phyloP scores from a whole-genome alignment of 2,329 filamentous ascomycete species.

The Hymenoscyphus fraxineus region DNA sequence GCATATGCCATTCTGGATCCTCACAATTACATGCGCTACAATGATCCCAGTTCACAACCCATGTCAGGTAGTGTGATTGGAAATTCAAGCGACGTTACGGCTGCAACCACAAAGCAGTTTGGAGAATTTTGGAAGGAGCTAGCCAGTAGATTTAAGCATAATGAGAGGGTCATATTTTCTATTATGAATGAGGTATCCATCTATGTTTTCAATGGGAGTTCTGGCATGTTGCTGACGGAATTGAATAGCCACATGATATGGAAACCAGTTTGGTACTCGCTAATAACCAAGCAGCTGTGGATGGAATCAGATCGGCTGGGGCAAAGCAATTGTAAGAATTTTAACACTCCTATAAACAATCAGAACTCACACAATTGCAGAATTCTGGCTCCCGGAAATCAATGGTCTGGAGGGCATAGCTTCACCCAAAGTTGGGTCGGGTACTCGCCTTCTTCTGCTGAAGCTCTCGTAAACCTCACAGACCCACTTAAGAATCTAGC shows the following conservation, averaged over 20 bases:
- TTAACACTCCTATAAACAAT: neutral
- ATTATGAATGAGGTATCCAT: slow-evolving; percentile 57
- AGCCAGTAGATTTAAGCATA: slow-evolving; percentile 43
- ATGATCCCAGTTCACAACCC: slow-evolving; percentile 47
- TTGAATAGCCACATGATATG: slow-evolving; percentile 46
- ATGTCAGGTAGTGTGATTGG: slow-evolving; percentile 48
- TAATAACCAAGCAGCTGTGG: slow-evolving; percentile 47
- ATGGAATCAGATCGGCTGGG: slow-evolving; percentile 41
- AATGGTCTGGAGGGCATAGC: slow-evolving; percentile 46
- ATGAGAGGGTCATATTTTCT: slow-evolving; percentile 56
- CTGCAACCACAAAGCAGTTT: slow-evolving; percentile 46
- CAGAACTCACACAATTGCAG: slow-evolving; percentile 6
- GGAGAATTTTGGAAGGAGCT: slow-evolving; percentile 47
- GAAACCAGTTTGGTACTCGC: slow-evolving; percentile 41
- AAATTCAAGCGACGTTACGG: slow-evolving; percentile 41
- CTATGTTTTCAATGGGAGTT: neutral
- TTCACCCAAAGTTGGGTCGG: slow-evolving; percentile 41
- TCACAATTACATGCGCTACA: slow-evolving; percentile 54
- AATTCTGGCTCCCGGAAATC: slow-evolving; percentile 47
- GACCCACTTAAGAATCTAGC: slow-evolving; percentile 47
- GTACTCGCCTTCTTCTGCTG: slow-evolving; percentile 38
- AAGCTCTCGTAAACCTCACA: slow-evolving; percentile 40
- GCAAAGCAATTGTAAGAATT: slow-evolving; percentile 40
- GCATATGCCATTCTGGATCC: slow-evolving; percentile 47
- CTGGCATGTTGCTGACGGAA: neutral